phyloP scores from a whole-genome alignment of 2,329 filamentous ascomycete genomes.

The Microdochium nivale region DNA sequence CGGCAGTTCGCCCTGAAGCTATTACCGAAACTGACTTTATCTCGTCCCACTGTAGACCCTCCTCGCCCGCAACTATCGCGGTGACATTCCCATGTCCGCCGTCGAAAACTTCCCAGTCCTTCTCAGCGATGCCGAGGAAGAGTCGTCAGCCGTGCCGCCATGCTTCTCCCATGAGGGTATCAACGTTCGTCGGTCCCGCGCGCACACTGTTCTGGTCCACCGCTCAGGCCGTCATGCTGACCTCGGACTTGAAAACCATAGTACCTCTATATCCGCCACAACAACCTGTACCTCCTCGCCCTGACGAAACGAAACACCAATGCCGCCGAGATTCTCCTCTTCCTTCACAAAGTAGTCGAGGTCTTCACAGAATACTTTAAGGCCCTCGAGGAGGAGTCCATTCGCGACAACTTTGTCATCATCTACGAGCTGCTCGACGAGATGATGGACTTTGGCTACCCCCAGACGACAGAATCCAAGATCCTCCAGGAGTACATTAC shows the following conservation, averaged over 20 bases:
- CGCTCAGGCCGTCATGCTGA: constrained; percentile 4
- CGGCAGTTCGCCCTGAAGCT: not conserved
- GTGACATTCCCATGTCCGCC: constrained; percentile 97
- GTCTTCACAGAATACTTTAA: constrained; percentile 99
- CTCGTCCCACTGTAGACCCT: constrained; percentile 64
- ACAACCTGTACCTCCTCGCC: constrained; percentile 96
- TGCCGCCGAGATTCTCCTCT: constrained; percentile 94
- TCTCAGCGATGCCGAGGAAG: constrained; percentile 96
- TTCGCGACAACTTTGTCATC: constrained; percentile 97
- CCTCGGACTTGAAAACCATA: constrained; percentile 23
- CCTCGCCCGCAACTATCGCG: constrained; percentile 94
- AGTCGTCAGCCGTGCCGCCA: constrained; percentile 91
- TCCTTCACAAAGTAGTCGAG: constrained; percentile 96
- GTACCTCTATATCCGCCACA: constrained; percentile 99
- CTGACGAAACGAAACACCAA: constrained; percentile 98
- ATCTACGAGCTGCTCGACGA: constrained; percentile 98
- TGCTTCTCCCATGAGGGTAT: constrained; percentile 99
- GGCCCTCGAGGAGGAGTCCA: constrained; percentile 95
- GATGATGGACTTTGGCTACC: constrained; percentile 99
- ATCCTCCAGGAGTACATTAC: constrained; percentile 99
- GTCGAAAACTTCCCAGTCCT: constrained; percentile 97
- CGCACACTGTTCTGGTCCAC: not conserved
- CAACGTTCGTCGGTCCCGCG: constrained; percentile 59
- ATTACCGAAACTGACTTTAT: not conserved
- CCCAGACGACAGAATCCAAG: constrained; percentile 96